These are phyloP conservation scores for Phaffomyces opuntiae DNA, from an alignment of 805 yeast genomes.

Conservation along the genomic window DNA sequence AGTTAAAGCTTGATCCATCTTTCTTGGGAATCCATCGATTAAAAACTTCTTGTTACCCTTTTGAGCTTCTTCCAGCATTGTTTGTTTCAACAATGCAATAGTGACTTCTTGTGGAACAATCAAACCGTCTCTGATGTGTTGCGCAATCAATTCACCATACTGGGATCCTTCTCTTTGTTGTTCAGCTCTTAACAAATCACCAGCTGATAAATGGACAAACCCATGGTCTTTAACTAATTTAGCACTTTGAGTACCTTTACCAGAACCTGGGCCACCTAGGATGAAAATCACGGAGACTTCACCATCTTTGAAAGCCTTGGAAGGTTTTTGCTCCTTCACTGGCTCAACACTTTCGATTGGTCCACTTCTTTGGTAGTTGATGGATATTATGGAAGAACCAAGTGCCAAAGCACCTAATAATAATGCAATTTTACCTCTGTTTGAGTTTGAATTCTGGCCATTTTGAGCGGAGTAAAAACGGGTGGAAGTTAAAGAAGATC, in stretches of 20 bases:
- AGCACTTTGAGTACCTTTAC: conserved; percentile 95
- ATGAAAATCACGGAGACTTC: conserved; percentile 82
- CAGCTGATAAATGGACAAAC: conserved; percentile 91
- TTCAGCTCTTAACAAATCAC: conserved; percentile 90
- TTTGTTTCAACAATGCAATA: conserved; percentile 71
- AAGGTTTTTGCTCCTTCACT: conserved; percentile 10
- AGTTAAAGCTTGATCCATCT: conserved; percentile 96
- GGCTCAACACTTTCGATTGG: conserved; percentile 42
- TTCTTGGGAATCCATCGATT: conserved; percentile 95
- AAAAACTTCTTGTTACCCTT: conserved; percentile 57
- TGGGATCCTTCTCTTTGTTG: conserved; percentile 76
- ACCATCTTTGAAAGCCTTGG: conserved; percentile 46
- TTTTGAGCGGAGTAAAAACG: neutral
- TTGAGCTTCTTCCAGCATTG: conserved; percentile 49
- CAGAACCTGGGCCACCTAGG: conserved; percentile 96
- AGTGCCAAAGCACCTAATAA: conserved; percentile 38
- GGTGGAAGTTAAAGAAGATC: neutral
- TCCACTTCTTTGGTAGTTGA: conserved; percentile 33
- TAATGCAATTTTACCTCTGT: conserved; percentile 28
- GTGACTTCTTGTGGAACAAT: conserved; percentile 95
- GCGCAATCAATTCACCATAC: conserved; percentile 79
- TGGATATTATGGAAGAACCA: conserved; percentile 40
- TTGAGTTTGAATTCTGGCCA: conserved; percentile 2
- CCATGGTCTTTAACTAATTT: conserved; percentile 73
- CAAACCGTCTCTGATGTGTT: conserved; percentile 76